Evolutionary conservation across 2,329 filamentous ascomycete species (phyloP).

Genomic region (Hymenotorrendiella dingleyae): DNA sequence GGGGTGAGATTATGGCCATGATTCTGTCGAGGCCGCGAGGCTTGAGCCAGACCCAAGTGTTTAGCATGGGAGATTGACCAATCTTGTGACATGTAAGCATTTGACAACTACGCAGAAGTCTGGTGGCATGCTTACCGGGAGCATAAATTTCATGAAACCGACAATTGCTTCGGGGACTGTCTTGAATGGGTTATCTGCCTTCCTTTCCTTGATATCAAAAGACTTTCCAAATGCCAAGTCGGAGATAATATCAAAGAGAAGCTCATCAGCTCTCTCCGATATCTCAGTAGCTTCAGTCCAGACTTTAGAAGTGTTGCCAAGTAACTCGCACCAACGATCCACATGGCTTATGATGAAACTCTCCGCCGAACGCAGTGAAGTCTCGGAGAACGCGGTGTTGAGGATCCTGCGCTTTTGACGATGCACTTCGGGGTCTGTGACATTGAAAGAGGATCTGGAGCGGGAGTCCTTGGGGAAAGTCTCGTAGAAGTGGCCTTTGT

Average conservation of each 20-base stretch:
- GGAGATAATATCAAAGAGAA: constrained; percentile 4
- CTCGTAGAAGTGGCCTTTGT: constrained; percentile 5
- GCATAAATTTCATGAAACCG: constrained; percentile 1
- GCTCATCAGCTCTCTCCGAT: neutral
- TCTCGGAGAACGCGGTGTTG: constrained; percentile 5
- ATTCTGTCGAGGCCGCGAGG: neutral
- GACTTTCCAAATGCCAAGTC: constrained; percentile 6
- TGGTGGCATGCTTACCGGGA: neutral
- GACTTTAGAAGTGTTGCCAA: neutral
- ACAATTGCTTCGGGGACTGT: constrained; percentile 4
- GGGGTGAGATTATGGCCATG: neutral
- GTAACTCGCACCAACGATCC: constrained; percentile 5
- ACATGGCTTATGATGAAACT: constrained; percentile 2
- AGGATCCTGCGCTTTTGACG: neutral
- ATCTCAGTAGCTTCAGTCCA: constrained; percentile 2
- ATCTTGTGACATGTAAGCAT: neutral
- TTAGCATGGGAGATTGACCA: neutral
- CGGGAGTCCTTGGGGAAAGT: neutral
- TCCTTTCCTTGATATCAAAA: constrained; percentile 3
- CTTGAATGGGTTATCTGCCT: neutral
- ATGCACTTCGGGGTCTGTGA: neutral
- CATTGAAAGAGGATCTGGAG: neutral
- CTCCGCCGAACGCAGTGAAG: neutral
- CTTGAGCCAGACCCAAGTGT: constrained; percentile 2
- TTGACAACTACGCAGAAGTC: neutral